Evolutionary conservation across 345 rosid genomes (phyloP).

Genomic region (Sonneratia alba): DNA sequence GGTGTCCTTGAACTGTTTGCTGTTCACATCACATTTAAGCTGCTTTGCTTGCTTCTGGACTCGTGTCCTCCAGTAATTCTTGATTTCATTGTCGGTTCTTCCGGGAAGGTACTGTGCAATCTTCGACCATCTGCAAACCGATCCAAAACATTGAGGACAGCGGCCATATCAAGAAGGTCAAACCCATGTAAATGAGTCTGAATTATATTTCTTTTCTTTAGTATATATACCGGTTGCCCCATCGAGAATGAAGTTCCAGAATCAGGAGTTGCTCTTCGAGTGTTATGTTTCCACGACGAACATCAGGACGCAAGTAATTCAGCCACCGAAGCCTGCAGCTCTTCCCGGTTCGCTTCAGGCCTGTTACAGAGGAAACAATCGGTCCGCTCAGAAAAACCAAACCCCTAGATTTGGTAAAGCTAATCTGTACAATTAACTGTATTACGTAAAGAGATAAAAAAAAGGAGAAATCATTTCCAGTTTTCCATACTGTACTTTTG

Average conservation of each 20-base stretch:
- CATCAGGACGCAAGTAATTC: slow-evolving; percentile 86
- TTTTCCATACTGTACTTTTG: slow-evolving; percentile 1
- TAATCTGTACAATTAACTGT: not conserved
- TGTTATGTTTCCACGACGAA: slow-evolving; percentile 88
- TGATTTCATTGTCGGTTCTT: slow-evolving; percentile 92
- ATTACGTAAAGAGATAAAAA: not conserved
- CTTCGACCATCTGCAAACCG: slow-evolving; percentile 63
- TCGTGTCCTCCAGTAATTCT: slow-evolving; percentile 94
- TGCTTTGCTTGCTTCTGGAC: slow-evolving; percentile 91
- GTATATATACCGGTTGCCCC: slow-evolving; percentile 70
- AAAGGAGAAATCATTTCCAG: not conserved
- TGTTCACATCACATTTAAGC: slow-evolving; percentile 81
- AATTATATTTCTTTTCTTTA: no score
- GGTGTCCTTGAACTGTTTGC: slow-evolving; percentile 80
- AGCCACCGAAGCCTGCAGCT: slow-evolving; percentile 94
- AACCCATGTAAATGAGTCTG: no score
- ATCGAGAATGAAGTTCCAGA: slow-evolving; percentile 85
- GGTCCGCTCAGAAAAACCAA: not conserved
- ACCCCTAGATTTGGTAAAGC: not conserved
- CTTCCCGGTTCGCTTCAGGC: slow-evolving; percentile 86
- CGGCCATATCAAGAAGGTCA: not conserved
- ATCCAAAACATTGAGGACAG: not conserved
- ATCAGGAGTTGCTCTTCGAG: slow-evolving; percentile 87
- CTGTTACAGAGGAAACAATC: slow-evolving; percentile 25
- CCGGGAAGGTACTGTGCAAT: slow-evolving; percentile 91